Evolutionary conservation across 2,329 filamentous ascomycete genomes (phyloP), one percentile per base, ranked within the genome.

Genomic region (Trichoderma endophyticum): DNA sequence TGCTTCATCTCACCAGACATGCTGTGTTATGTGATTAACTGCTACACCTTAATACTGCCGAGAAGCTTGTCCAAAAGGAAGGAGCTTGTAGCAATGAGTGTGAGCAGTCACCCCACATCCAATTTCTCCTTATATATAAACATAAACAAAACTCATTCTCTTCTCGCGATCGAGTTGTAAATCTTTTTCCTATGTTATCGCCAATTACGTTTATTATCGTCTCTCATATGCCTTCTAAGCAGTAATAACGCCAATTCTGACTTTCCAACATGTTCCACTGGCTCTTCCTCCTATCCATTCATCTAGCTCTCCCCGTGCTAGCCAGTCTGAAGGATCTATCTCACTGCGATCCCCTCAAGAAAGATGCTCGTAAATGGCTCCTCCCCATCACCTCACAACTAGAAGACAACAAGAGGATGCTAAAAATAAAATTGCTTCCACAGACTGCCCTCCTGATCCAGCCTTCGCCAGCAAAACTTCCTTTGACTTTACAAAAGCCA

Each of bases 401-500:
- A 54, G 11, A 14, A 11, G 12, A 24, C 5, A 5, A 24, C 14
- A 54, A 14, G 9, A 24, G 11, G 11, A 54, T 14, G 21, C 48
- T 54, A 14, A 54, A 54, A 24, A n/a, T n/a, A n/a, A n/a, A n/a
- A n/a, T n/a, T n/a, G n/a, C 21, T 21, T 3, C 24, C 43, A 21
- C 48, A 54, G 79, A 73, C 57, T 94, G 92, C 79, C 86, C 90
- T 11, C 81, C 91, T 24, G 85, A 93, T 77, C 85, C 90, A n/a
- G 92, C 91, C 1, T 86, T 94, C 6, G 91, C 88, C 26, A 87
- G 75, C 85, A 83, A 76, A 34, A 66, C 60, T 9, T 75, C 73
- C 14, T 78, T 91, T 77, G 90, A 94, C 82, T 93, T 95, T 81
- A 88, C 86, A 34, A 82, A 87, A 63, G 88, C 90, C 30, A 79